Base-by-base conservation (phyloP, 2,329 filamentous ascomycete species). In the Ophiobolus disseminans region DNA sequence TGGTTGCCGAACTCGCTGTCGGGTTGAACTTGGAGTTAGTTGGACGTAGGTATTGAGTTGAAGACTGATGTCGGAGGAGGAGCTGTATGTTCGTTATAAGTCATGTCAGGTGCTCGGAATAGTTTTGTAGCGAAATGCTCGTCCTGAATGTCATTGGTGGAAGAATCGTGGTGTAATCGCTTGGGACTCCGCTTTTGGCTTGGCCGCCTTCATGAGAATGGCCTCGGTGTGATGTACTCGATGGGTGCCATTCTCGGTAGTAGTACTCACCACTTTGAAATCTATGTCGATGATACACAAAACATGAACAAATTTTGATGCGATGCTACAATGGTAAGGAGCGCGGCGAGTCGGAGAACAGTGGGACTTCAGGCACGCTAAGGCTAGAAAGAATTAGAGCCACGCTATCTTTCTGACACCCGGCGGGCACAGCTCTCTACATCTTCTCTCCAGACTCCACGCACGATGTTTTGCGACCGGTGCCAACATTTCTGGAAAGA, bases 391-490 rank as follows among this genome's bases (percentile, higher is more conserved):
- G 25, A 28, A 28, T n/a, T 28, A 28, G 25, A 9, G 10, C n/a
- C 25, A 28, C 10, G n/a, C 30, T 10, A 10, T 13, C 30, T 14
- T 14, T 7, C 10, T 32, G 30, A 13, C 30, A 14, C 3, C 9
- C 7, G n/a, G 30, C 30, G 9, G 10, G n/a, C 10, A 32, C 10
- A 13, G 23, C 6, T 11, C 11, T 26, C 23, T 11, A 26, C 11
- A 11, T 26, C 23, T 26, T 11, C 23, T 26, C 23, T 7, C 23
- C 11, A 26, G 6, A 8, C 32, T 17, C 16, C 4, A n/a, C 17
- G 16, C 41, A 48, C 1, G 17, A 60, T 60, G 57, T 56, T 60
- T 20, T 60, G 57, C 36, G 11, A 44, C 13, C 48, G 43, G 41
- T 60, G 55, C 35, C 45, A 50, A 45, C 3, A 25, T 16, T 60